A percentile compares a stretch with the other conserved stretches of the same genome.
These are phyloP conservation scores for Cordyceps cicadae DNA, from an alignment of 2,329 filamentous ascomycete species.

Conservation along the genomic window DNA sequence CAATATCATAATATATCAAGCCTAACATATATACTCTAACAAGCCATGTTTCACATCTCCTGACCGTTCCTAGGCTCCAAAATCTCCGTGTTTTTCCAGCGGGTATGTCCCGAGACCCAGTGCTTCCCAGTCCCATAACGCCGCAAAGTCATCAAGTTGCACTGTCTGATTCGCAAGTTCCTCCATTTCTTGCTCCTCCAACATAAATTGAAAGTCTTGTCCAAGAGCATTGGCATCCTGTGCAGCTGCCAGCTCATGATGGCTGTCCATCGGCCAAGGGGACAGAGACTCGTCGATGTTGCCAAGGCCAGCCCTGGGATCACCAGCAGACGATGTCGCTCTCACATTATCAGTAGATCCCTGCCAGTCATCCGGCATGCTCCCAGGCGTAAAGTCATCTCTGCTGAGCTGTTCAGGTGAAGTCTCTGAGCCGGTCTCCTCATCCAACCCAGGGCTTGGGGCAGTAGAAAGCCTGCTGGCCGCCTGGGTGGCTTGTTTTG, in stretches of 20 bases:
- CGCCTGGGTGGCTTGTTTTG: not conserved
- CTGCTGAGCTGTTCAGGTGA: not conserved
- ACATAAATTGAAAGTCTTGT: not conserved
- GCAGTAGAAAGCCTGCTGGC: not conserved
- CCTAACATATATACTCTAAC: too few species aligned
- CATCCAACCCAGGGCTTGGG: not conserved
- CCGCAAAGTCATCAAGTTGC: slow-evolving; percentile 1
- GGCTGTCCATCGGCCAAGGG: not conserved
- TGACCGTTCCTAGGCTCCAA: not conserved
- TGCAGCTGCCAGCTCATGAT: not conserved
- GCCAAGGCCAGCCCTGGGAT: not conserved
- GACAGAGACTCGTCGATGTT: slow-evolving; percentile 7
- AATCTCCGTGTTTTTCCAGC: not conserved
- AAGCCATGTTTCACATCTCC: not conserved
- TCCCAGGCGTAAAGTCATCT: not conserved
- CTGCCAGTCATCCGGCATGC: slow-evolving; percentile 3
- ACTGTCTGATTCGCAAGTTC: not conserved
- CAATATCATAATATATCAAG: not conserved
- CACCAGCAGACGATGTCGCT: not conserved
- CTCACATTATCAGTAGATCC: not conserved
- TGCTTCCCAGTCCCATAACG: slow-evolving; percentile 9
- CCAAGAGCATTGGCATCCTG: not conserved
- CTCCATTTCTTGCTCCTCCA: not conserved
- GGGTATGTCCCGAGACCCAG: not conserved
- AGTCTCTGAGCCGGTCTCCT: not conserved